Evolutionary conservation across 2,329 filamentous ascomycete genomes (phyloP).

Genomic region (Metarhizium album): DNA sequence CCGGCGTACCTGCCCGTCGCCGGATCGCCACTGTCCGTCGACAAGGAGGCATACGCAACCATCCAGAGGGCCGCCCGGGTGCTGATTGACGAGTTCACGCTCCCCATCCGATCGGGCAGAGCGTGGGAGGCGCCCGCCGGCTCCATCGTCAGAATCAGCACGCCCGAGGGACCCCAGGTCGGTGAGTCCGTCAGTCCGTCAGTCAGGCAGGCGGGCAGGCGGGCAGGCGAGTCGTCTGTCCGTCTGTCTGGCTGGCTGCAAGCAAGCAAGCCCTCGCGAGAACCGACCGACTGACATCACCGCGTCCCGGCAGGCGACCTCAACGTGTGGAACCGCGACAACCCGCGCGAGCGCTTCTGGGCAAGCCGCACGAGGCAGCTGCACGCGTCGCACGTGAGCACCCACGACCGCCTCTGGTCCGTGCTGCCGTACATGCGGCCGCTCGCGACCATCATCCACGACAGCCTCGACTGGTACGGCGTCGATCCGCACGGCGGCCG

Average conservation of each 20-base stretch:
- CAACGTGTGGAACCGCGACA: conserved; percentile 69
- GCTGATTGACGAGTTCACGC: conserved; percentile 40
- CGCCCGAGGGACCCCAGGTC: conserved; percentile 68
- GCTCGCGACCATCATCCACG: conserved; percentile 57
- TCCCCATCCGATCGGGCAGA: conserved; percentile 63
- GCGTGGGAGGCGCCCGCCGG: conserved; percentile 64
- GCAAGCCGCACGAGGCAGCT: conserved; percentile 68
- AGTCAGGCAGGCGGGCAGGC: too few relatives aligned
- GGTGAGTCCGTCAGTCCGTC: conserved; percentile 30
- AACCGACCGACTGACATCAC: too few relatives aligned
- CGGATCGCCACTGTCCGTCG: conserved; percentile 32
- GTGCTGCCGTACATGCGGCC: conserved; percentile 68
- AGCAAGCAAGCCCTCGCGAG: too few relatives aligned
- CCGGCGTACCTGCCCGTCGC: conserved; percentile 36
- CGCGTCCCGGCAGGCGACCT: conserved; percentile 67
- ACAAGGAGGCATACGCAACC: conserved; percentile 44
- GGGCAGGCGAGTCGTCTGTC: too few relatives aligned
- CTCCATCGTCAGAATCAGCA: conserved; percentile 61
- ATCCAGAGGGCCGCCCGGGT: conserved; percentile 40
- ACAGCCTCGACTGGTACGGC: conserved; percentile 54
- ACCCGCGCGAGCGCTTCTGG: conserved; percentile 76
- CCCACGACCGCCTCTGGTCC: conserved; percentile 67
- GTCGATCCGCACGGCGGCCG: conserved; percentile 52
- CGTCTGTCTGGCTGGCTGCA: too few relatives aligned
- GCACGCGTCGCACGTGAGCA: conserved; percentile 62